Percentiles rank a stretch among this genome's conserved stretches.
Evolutionary conservation across 176 grass and related monocot genomes (phyloP).

Genomic region (Themeda triandra): DNA sequence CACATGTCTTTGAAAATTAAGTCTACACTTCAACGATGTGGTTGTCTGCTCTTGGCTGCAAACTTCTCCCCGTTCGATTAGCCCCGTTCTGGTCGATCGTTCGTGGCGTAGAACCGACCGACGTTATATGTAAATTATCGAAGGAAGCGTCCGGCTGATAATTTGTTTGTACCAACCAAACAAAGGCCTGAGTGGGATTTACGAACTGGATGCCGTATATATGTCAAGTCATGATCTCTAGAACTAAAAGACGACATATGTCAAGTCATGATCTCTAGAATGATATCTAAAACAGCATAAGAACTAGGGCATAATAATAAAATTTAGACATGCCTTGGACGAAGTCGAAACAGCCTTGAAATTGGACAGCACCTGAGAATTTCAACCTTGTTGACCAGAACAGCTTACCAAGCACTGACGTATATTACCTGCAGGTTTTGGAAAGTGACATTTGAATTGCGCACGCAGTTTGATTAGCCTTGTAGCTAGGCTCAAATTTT

Average conservation of each 20-base stretch:
- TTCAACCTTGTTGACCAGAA: background rate
- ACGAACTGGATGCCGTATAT: background rate
- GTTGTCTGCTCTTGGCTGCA: background rate
- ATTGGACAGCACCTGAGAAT: background rate
- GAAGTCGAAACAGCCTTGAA: background rate
- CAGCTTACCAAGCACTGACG: background rate
- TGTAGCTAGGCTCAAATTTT: background rate
- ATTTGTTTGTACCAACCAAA: too few species aligned
- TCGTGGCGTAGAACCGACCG: too few species aligned
- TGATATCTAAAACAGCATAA: background rate
- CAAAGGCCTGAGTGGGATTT: background rate
- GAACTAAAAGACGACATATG: background rate
- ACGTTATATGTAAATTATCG: too few species aligned
- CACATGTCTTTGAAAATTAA: background rate
- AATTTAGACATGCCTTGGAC: too few species aligned
- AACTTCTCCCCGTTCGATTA: too few species aligned
- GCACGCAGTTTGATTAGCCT: background rate
- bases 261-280: too few species aligned
- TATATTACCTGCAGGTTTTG: background rate
- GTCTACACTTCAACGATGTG: background rate
- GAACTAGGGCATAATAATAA: background rate
- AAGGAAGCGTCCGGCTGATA: too few species aligned
- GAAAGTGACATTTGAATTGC: background rate
- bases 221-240: background rate
- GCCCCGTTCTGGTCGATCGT: too few species aligned